Evolutionary conservation across 352 stramenopile species (phyloP), one percentile per base, ranked within the genome.

Genomic region (Phytophthora sp.): DNA sequence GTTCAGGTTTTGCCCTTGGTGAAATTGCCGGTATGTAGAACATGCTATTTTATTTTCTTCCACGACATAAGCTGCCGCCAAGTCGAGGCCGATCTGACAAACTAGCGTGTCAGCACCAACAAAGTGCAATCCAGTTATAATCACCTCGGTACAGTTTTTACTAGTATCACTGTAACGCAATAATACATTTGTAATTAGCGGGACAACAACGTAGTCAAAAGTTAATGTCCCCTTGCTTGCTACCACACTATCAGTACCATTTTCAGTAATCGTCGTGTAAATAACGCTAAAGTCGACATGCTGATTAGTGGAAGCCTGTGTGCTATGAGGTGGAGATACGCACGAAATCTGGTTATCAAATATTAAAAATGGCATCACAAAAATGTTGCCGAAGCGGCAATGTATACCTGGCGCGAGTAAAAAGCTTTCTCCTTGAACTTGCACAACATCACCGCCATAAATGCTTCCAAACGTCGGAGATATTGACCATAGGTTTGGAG

Each of bases 261-360:
- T 44, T 21, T 39, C 17, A 11, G 20, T 23, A 46, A 18, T 28
- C 18, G 3, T 54, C 8, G 50, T 46, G 48, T 63, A 72, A 4
- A 62, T 13, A 43, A 77, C 18, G 28, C 59, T 28, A 48, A 77
- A 77, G 9, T 15, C 42, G 34, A 74, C 59, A 1, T 2, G 38
- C 8, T 52, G 34, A 12, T 28, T 54, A 21, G 21, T 28, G 13
- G 24, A 5, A 4, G 17, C 28, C 17, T 52, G 59, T 23, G n/a
- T 34, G 5, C 21, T 27, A 5, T 41, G 27, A n/a, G 51, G 37
- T 20, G 67, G 62, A 32, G 70, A 58, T 10, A 61, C 41, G 17
- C 75, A 84, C 18, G 57, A 50, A 15, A 78, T 38, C 5, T 57
- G 55, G 37, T 73, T 80, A 45, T 82, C 66, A 30, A 68, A 72